Base-by-base conservation (phyloP, 2,329 filamentous ascomycete genomes). In the Colletotrichum agaves region DNA sequence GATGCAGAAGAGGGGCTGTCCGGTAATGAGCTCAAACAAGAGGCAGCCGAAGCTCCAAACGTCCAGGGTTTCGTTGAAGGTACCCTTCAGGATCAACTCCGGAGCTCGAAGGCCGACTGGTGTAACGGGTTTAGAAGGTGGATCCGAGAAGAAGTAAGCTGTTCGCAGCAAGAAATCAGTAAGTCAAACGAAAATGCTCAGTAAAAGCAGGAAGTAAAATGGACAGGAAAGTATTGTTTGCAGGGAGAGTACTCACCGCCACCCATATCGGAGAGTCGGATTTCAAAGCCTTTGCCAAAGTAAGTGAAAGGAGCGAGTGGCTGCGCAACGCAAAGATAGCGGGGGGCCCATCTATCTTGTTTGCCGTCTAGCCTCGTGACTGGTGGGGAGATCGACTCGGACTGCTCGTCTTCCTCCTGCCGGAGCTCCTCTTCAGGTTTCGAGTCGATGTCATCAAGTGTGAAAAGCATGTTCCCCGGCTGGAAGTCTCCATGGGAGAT, bases 401-500 rank as follows among this genome's bases (percentile, higher is more conserved):
- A 13, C 43, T 19, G 43, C n/a, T 56, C 67, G 67, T 74, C 70
- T 68, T 76, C 72, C 39, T 69, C 46, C 60, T 77, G 75, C 10
- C 69, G 61, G n/a, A 76, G 69, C 21, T 35, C 41, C 11, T 74
- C 69, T 57, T 76, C 72, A 13, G 74, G 60, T 52, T 60, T 44
- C 17, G 63, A 71, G 57, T 75, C 66, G 44, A 80, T 73, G 60
- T 75, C 58, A 46, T 72, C n/a, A 46, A 78, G 70, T 46, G 72
- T 39, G 60, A 80, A 79, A 47, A 80, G 76, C 65, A 80, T 74
- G 67, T 80, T 80, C 46, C 77, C 78, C 13, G 77, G 77, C 50
- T 79, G 77, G 33, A 80, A 74, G 58, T 79, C 80, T 69, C 81
- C 78, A 73, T 83, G 79, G 41, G 75, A 75, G 68, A 83, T 76